Evolutionary conservation across 495 filamentous ascomycete species (phyloP), one percentile per base, ranked within the genome.

Genomic region (Podospora pseudocomata): DNA sequence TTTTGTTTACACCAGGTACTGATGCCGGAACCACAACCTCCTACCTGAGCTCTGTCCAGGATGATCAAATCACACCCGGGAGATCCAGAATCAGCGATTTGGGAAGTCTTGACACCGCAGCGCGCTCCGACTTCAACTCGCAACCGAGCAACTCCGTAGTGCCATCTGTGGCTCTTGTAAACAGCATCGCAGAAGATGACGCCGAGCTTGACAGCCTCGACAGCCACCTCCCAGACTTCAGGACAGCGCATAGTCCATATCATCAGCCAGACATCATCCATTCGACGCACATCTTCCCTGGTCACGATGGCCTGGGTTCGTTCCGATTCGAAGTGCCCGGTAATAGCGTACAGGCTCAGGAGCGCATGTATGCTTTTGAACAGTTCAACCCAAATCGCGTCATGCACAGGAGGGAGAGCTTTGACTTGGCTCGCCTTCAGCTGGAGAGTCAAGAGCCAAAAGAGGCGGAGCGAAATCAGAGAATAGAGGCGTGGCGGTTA

Each of bases 401-500:
- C 1, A 89, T 89, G 75, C 85, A 84, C 63, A 81, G 87, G 55
- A 71, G 88, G 30, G 91, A 93, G 73, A 88, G 87, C 53, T 74
- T 91, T 27, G 85, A 86, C 54, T 71, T 84, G 15, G 80, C 78
- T 4, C 76, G 76, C 56, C 62, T 83, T 39, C 84, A 86, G 67
- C 67, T 87, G n/a, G 87, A 90, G 68, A 83, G 83, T 60, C 85
- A 88, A 56, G 84, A 85, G 32, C 80, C 80, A 26, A 82, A 85
- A 68, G 86, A 88, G 67, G 77, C 83, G 15, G 92, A 97, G 59
- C 87, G 90, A 62, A 90, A 88, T 74, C 85, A 87, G 71, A 84
- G 94, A 70, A 96, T 99, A 79, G 92, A 97, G 77, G 83, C 86
- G 57, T 99, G 95, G 95, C 85, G 94, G 69, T 80, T 95, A 74